These are phyloP conservation scores for Sinapis alba DNA, from an alignment of 441 rosid genomes.

Conservation along the genomic window DNA sequence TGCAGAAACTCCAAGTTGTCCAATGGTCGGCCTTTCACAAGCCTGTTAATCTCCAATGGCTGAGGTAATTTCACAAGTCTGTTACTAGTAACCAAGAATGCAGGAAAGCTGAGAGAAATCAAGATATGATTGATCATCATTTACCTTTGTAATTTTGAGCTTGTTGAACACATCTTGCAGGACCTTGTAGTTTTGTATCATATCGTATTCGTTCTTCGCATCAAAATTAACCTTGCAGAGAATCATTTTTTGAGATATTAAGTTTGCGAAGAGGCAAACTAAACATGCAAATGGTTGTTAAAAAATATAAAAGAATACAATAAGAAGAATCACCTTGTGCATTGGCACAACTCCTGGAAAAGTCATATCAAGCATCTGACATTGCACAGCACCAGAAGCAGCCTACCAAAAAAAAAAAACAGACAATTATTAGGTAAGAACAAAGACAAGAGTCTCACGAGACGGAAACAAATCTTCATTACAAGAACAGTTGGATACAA, in stretches of 20 bases:
- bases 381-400: constrained; percentile 99
- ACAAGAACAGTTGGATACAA: neutral
- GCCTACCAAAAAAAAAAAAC: constrained; percentile 48
- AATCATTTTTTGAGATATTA: constrained; percentile 2
- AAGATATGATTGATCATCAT: neutral
- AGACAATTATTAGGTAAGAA: neutral
- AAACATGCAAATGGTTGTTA: neutral
- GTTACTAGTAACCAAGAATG: neutral
- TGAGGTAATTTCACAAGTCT: constrained; percentile 24
- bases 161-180: constrained; percentile 93
- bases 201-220: constrained; percentile 89
- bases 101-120: neutral
- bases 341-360: constrained; percentile 95
- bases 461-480: neutral
- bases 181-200: constrained; percentile 97
- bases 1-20: constrained; percentile 99
- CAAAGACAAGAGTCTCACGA: neutral
- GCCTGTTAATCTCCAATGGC: constrained; percentile 94
- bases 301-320: too few species aligned
- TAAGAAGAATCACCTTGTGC: constrained; percentile 72
- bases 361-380: constrained; percentile 96
- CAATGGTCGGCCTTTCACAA: constrained; percentile 91
- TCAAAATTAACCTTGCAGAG: constrained; percentile 84
- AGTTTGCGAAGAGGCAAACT: neutral
- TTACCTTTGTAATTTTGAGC: constrained; percentile 88